Percentiles rank a stretch among this genome's conserved stretches.
Conservation (phyloP, 2,329 filamentous ascomycete species). For the Rugonectria rugulosa region DNA sequence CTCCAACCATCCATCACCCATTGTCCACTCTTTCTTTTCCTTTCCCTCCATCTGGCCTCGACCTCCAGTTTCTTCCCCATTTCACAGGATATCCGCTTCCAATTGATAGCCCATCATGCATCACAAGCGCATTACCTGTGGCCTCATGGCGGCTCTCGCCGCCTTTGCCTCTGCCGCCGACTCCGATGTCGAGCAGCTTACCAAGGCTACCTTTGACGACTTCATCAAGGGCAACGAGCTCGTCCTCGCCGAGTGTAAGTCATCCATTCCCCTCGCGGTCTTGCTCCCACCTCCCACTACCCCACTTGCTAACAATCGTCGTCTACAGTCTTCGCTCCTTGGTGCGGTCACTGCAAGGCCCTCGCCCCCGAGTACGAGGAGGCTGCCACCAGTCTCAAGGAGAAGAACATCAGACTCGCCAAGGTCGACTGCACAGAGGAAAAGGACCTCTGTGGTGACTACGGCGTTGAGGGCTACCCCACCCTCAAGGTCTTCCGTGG, state of each 20-base stretch:
- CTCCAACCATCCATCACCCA: slow-evolving; percentile 38
- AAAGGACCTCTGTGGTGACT: slow-evolving; percentile 86
- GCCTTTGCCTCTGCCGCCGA: slow-evolving; percentile 67
- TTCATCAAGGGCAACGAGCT: slow-evolving; percentile 88
- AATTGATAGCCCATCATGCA: slow-evolving; percentile 51
- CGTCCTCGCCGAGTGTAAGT: slow-evolving; percentile 92
- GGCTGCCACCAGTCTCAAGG: slow-evolving; percentile 83
- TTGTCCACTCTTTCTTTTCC: slow-evolving; percentile 24
- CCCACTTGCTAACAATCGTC: slow-evolving; percentile 46
- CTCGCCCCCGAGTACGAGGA: slow-evolving; percentile 92
- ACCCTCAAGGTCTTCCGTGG: slow-evolving; percentile 99
- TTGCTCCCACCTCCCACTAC: background rate
- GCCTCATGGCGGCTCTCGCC: slow-evolving; percentile 63
- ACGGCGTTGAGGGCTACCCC: slow-evolving; percentile 96
- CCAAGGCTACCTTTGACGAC: slow-evolving; percentile 83
- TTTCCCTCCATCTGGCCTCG: slow-evolving; percentile 25
- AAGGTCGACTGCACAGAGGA: slow-evolving; percentile 97
- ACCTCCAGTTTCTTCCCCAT: slow-evolving; percentile 28
- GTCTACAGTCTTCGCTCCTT: slow-evolving; percentile 85
- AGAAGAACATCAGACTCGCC: slow-evolving; percentile 84
- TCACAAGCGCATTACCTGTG: slow-evolving; percentile 58
- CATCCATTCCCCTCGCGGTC: background rate
- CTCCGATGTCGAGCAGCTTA: slow-evolving; percentile 86
- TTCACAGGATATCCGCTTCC: slow-evolving; percentile 35
- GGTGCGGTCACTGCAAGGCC: slow-evolving; percentile 99